phyloP scores from a whole-genome alignment of 2,329 filamentous ascomycete species.

The Botryosphaeria agaves region DNA sequence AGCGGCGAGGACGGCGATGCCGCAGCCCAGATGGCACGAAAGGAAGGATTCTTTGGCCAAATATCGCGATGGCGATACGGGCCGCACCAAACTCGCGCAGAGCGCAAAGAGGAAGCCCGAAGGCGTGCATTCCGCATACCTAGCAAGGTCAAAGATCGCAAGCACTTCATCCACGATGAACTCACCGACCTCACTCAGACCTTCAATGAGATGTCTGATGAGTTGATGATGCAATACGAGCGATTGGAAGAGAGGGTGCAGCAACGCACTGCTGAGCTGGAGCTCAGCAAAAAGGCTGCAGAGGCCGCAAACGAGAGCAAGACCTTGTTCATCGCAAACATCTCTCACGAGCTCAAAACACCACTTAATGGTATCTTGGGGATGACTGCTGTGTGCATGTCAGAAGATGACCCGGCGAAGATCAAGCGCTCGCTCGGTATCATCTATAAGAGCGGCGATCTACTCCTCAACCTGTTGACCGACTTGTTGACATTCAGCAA shows the following conservation, averaged over 20 bases:
- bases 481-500: constrained; percentile 88
- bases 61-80: constrained; percentile 14
- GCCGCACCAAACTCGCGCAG: constrained; percentile 11
- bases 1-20: constrained; percentile 21
- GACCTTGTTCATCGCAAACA: constrained; percentile 93
- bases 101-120: constrained; percentile 19
- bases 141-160: constrained; percentile 58
- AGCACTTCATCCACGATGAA: constrained; percentile 67
- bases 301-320: constrained; percentile 96
- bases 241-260: constrained; percentile 71
- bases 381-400: constrained; percentile 87
- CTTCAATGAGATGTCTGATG: constrained; percentile 90
- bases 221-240: constrained; percentile 72
- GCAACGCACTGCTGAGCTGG: constrained; percentile 66
- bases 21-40: constrained; percentile 24
- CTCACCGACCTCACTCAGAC: constrained; percentile 65
- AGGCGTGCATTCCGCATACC: constrained; percentile 64
- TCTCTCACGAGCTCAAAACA: constrained; percentile 75
- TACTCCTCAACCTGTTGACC: constrained; percentile 71
- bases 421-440: constrained; percentile 74
- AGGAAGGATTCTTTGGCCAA: constrained; percentile 25
- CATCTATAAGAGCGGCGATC: constrained; percentile 74
- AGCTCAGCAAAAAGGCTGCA: constrained; percentile 78
- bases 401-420: constrained; percentile 61
- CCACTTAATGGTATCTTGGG: constrained; percentile 91